Evolutionary conservation across 2,329 filamentous ascomycete genomes (phyloP).

Genomic region (Stemphylium vesicarium): DNA sequence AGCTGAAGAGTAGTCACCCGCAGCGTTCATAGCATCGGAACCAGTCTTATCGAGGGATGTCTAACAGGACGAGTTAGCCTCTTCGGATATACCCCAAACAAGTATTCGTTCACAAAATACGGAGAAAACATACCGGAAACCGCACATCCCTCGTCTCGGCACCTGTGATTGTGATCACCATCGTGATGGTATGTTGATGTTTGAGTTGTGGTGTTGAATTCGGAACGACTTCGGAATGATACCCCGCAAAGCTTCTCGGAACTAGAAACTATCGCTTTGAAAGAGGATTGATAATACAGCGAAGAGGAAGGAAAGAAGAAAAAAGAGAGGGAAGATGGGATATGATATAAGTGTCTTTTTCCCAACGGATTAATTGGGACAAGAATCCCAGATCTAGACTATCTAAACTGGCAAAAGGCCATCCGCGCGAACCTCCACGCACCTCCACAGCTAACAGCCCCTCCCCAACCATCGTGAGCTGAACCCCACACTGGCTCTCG

Average conservation of each 20-base stretch:
- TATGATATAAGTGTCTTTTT: neutral
- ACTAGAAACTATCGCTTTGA: too few species aligned
- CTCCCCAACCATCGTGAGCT: slow-evolving; percentile 8
- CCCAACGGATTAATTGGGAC: neutral
- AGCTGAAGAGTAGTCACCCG: slow-evolving; percentile 90
- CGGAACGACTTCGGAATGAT: slow-evolving; percentile 14
- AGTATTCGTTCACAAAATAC: neutral
- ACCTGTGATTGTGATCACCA: slow-evolving; percentile 55
- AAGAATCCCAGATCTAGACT: slow-evolving; percentile 6
- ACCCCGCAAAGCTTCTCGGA: slow-evolving; percentile 8
- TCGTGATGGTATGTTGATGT: slow-evolving; percentile 25
- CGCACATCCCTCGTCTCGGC: slow-evolving; percentile 57
- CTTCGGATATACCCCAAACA: neutral
- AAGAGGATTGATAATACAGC: neutral
- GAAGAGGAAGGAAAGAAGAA: neutral
- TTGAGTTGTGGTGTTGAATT: slow-evolving; percentile 1
- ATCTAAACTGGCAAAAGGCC: slow-evolving; percentile 6
- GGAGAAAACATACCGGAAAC: slow-evolving; percentile 51
- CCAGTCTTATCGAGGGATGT: slow-evolving; percentile 97
- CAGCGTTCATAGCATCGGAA: slow-evolving; percentile 95
- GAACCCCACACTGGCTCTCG: slow-evolving; percentile 17
- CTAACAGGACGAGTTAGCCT: slow-evolving; percentile 33
- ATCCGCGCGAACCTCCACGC: slow-evolving; percentile 3
- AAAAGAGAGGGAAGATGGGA: neutral
- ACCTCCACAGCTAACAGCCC: slow-evolving; percentile 1